These are phyloP conservation scores for Stephanodiscus minutulus DNA, from an alignment of 108 stramenopile species.

Conservation along the genomic window DNA sequence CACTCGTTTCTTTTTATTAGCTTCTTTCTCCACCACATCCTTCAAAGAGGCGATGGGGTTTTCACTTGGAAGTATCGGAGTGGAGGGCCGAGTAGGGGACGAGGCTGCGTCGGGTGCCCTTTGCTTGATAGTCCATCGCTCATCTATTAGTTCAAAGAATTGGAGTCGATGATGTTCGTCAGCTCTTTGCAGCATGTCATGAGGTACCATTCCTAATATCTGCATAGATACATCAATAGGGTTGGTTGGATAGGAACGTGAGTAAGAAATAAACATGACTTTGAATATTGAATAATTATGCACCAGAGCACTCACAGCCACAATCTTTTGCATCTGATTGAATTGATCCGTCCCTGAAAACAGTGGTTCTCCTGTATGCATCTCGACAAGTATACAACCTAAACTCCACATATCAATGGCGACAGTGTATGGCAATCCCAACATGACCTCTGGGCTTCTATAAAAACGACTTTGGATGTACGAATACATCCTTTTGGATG, in stretches of 20 bases:
- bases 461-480: constrained; percentile 99
- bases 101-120: constrained; percentile 34
- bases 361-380: constrained; percentile 98
- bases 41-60: constrained; percentile 70
- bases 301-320: constrained; percentile 66
- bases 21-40: constrained; percentile 76
- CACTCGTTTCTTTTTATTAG: constrained; percentile 67
- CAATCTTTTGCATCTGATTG: constrained; percentile 96
- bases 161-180: constrained; percentile 75
- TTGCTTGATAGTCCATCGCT: constrained; percentile 59
- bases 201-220: constrained; percentile 91
- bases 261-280: constrained; percentile 5
- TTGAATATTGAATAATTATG: background rate
- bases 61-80: constrained; percentile 63
- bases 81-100: constrained; percentile 34
- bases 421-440: constrained; percentile 92
- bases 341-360: constrained; percentile 97
- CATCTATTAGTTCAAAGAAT: constrained; percentile 71
- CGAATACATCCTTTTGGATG: constrained; percentile 91
- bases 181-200: constrained; percentile 68
- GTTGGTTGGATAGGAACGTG: constrained; percentile 1
- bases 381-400: constrained; percentile 98
- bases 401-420: constrained; percentile 99
- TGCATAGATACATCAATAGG: constrained; percentile 10
- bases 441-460: constrained; percentile 97